These are phyloP conservation scores for Fraxinus sp. DNA, from an alignment of 305 asterid genomes.

Conservation along the genomic window DNA sequence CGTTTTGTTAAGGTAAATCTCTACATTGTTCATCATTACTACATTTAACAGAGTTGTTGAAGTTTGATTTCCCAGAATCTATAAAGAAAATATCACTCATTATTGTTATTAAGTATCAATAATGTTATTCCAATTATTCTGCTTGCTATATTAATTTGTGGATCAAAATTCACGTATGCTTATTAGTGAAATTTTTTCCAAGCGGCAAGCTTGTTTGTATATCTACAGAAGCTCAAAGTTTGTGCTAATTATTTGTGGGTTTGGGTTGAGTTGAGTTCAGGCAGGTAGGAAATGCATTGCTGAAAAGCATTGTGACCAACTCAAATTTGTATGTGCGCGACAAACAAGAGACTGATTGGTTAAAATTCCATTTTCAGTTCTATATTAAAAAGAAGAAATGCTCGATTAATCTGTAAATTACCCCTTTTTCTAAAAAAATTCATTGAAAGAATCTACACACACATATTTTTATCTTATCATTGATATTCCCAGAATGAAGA, in stretches of 20 bases:
- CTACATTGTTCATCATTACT: not conserved
- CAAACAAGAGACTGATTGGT: not conserved
- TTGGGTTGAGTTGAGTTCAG: conserved; percentile 8
- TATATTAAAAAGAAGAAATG: not conserved
- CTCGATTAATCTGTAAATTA: too few relatives aligned
- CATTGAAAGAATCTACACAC: too few relatives aligned
- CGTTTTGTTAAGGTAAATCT: conserved; percentile 74
- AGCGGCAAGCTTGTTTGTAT: not conserved
- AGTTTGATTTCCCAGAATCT: conserved; percentile 21
- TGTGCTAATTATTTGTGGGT: not conserved
- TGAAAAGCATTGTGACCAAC: not conserved
- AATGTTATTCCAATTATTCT: not conserved
- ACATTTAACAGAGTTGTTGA: conserved; percentile 9
- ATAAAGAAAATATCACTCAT: not conserved
- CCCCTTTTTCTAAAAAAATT: too few relatives aligned
- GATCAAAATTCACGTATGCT: not conserved
- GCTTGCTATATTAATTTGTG: not conserved
- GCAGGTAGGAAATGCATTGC: conserved; percentile 2
- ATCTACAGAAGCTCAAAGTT: not conserved
- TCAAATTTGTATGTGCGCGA: not conserved
- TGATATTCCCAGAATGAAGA: not conserved
- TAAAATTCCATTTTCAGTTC: not conserved
- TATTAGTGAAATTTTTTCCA: not conserved
- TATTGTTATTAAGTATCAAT: not conserved
- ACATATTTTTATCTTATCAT: too few relatives aligned